A percentile compares a stretch with the other conserved stretches of the same genome.
These are phyloP conservation scores for Penstemon eatonii DNA, from an alignment of 257 asterid genomes.

Conservation along the genomic window DNA sequence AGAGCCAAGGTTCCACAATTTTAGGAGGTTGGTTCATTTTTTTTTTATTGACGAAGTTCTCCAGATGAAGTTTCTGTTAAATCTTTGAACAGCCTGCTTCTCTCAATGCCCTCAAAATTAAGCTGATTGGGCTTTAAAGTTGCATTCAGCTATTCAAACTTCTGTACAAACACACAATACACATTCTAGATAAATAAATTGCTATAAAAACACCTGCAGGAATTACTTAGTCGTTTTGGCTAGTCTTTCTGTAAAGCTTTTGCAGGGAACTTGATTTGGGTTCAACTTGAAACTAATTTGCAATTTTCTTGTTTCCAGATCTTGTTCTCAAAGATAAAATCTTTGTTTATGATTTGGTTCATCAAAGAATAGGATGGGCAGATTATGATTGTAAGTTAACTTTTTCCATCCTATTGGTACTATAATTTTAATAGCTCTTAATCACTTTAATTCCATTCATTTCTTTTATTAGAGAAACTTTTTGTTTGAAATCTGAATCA, in stretches of 20 bases:
- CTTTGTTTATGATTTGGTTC: conserved; percentile 82
- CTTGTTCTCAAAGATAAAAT: conserved; percentile 82
- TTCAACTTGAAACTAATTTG: conserved; percentile 17
- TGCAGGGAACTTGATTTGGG: conserved; percentile 3
- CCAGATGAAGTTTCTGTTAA: conserved; percentile 4
- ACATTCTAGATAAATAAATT: neutral
- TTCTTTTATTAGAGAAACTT: neutral
- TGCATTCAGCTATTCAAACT: neutral
- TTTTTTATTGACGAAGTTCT: neutral
- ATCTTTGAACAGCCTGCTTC: neutral
- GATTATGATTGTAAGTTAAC: conserved; percentile 74
- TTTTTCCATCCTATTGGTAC: conserved; percentile 1
- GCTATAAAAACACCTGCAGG: neutral
- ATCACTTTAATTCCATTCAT: neutral
- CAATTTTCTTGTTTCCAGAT: conserved; percentile 48
- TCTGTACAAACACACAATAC: neutral
- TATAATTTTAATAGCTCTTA: neutral
- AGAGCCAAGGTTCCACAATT: conserved; percentile 63
- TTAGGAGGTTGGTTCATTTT: conserved; percentile 69
- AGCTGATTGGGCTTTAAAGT: neutral
- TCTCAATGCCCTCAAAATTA: neutral
- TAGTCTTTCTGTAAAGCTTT: neutral
- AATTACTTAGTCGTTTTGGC: neutral
- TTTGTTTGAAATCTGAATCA: neutral
- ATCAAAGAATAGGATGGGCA: conserved; percentile 82